phyloP scores from a whole-genome alignment of 1,284 basidiomycete species.

The Malassezia pachydermatis region DNA sequence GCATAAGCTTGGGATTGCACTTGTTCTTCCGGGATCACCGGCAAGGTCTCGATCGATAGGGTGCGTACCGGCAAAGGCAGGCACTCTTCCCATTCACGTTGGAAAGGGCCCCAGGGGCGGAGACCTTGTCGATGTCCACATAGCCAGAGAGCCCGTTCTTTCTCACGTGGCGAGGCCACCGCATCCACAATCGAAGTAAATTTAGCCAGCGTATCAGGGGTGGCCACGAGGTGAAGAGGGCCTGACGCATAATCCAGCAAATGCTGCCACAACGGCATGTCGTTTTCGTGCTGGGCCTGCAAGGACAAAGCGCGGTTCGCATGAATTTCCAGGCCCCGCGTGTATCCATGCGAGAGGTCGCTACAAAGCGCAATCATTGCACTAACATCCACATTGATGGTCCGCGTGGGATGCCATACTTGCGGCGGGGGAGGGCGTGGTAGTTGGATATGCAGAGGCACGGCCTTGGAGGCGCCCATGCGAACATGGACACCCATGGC shows the following conservation, averaged over 20 bases:
- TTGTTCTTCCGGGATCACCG: background rate
- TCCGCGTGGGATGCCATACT: conserved; percentile 15
- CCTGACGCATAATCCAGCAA: background rate
- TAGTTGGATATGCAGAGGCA: background rate
- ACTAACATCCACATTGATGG: conserved; percentile 37
- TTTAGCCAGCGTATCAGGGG: conserved; percentile 8
- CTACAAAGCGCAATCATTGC: conserved; percentile 34
- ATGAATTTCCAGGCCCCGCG: background rate
- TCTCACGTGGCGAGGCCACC: conserved; percentile 6
- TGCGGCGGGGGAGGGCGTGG: conserved; percentile 18
- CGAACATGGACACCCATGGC: conserved; percentile 17
- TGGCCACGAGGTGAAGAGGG: conserved; percentile 7
- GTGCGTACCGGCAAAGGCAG: background rate
- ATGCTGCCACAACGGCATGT: background rate
- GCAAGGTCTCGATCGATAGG: background rate
- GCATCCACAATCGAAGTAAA: conserved; percentile 9
- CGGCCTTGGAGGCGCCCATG: conserved; percentile 10
- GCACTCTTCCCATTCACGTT: background rate
- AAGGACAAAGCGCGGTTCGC: conserved; percentile 6
- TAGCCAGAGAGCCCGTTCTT: conserved; percentile 8
- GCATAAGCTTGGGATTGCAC: background rate
- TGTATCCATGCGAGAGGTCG: conserved; percentile 26
- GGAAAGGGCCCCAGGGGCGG: background rate
- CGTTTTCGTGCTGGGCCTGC: conserved; percentile 5
- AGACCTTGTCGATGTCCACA: background rate